phyloP scores from a whole-genome alignment of 1,284 basidiomycete species.

The Cystobasidium sp. region DNA sequence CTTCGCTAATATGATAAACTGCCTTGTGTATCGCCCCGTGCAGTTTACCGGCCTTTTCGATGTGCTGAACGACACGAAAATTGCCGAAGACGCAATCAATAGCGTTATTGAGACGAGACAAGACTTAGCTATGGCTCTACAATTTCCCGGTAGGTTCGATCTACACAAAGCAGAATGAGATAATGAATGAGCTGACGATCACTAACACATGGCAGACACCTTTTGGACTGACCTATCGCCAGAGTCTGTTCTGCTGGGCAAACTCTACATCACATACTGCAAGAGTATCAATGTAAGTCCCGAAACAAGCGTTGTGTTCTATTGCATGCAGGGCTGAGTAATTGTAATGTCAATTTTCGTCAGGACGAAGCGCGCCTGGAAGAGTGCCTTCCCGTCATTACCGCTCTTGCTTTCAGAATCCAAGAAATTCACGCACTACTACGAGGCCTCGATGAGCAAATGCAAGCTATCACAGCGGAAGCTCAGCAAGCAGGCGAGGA shows the following conservation, averaged over 20 bases:
- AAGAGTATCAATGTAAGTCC: slow-evolving; percentile 62
- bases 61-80: slow-evolving; percentile 62
- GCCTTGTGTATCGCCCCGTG: not conserved
- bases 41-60: slow-evolving; percentile 70
- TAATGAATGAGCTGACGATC: not conserved
- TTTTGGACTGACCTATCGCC: slow-evolving; percentile 80
- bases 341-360: not conserved
- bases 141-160: slow-evolving; percentile 69
- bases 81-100: slow-evolving; percentile 70
- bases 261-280: slow-evolving; percentile 83
- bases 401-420: slow-evolving; percentile 82
- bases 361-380: slow-evolving; percentile 72
- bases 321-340: slow-evolving; percentile 14
- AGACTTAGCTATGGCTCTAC: slow-evolving; percentile 68
- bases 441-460: slow-evolving; percentile 60
- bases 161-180: not conserved
- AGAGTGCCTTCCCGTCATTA: slow-evolving; percentile 80
- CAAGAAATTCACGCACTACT: slow-evolving; percentile 69
- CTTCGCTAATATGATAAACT: not conserved
- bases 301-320: not conserved
- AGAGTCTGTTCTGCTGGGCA: slow-evolving; percentile 79
- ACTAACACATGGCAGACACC: slow-evolving; percentile 61
- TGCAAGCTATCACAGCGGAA: slow-evolving; percentile 55
- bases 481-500: slow-evolving; percentile 57
- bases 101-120: slow-evolving; percentile 68